Evolutionary conservation across 306 rosid genomes (phyloP).

Genomic region (Ziziphus jujuba): DNA sequence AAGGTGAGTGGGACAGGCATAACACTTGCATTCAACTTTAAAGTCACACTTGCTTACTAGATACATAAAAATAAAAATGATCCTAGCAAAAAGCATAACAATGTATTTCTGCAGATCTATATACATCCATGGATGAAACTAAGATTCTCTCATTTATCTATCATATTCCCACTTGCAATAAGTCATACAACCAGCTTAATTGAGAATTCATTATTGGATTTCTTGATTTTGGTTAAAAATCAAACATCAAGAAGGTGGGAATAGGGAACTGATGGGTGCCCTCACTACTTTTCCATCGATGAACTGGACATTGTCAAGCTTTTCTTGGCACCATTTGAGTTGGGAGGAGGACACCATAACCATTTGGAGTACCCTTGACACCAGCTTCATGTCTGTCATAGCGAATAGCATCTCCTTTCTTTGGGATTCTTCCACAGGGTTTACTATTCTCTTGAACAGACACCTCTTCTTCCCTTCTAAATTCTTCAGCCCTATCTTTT

Average conservation of each 20-base stretch:
- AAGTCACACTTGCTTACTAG: too few relatives aligned
- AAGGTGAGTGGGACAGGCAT: too few relatives aligned
- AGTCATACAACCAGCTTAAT: too few relatives aligned
- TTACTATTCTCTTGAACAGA: conserved; percentile 12
- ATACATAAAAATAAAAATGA: too few relatives aligned
- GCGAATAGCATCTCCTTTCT: conserved; percentile 6
- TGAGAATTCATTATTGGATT: too few relatives aligned
- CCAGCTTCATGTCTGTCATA: conserved; percentile 15
- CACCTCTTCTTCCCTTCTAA: conserved; percentile 25
- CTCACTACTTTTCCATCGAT: conserved; percentile 18
- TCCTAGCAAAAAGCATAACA: not conserved
- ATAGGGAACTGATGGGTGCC: conserved; percentile 1
- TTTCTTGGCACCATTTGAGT: conserved; percentile 24
- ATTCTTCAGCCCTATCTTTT: conserved; percentile 13
- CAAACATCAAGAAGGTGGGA: not conserved
- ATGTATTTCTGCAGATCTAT: not conserved
- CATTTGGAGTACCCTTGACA: conserved; percentile 23
- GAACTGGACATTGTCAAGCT: conserved; percentile 15
- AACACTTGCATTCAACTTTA: too few relatives aligned
- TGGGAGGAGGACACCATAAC: conserved; percentile 17
- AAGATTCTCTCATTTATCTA: too few relatives aligned
- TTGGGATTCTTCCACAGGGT: conserved; percentile 13
- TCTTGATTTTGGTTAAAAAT: too few relatives aligned
- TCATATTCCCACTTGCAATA: too few relatives aligned
- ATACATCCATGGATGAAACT: too few relatives aligned